These are phyloP conservation scores for Lodderomyces margitis DNA, from an alignment of 1,139 yeast species.

Conservation along the genomic window DNA sequence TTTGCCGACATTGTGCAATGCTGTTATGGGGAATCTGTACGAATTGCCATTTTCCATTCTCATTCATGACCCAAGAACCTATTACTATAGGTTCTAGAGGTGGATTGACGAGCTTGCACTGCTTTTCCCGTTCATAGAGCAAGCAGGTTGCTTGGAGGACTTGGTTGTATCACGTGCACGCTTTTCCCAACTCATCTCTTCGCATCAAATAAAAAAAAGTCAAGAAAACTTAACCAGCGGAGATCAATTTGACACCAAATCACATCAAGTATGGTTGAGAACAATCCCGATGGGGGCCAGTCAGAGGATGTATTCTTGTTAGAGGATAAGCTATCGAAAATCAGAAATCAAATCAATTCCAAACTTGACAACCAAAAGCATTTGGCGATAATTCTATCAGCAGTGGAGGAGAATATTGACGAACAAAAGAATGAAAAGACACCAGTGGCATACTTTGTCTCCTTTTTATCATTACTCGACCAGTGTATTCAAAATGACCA, in stretches of 20 bases:
- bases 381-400: conserved; percentile 66
- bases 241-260: neutral
- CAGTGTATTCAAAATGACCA: conserved; percentile 61
- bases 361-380: conserved; percentile 84
- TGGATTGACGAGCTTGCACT: too few relatives aligned
- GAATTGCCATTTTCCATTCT: too few relatives aligned
- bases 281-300: conserved; percentile 42
- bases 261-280: conserved; percentile 21
- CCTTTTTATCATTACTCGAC: conserved; percentile 77
- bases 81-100: too few relatives aligned
- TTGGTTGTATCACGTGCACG: conserved; percentile 8
- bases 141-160: too few relatives aligned
- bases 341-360: conserved; percentile 68
- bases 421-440: conserved; percentile 63
- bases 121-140: too few relatives aligned
- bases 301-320: conserved; percentile 22
- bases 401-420: conserved; percentile 84
- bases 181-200: conserved; percentile 9
- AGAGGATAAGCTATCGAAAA: conserved; percentile 66
- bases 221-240: neutral
- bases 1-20: too few relatives aligned
- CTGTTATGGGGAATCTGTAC: too few relatives aligned
- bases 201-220: neutral
- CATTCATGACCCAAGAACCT: too few relatives aligned
- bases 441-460: conserved; percentile 77